These are phyloP conservation scores for Paramecium primaurelia DNA, from an alignment of 73 alveolate species.

Conservation along the genomic window DNA sequence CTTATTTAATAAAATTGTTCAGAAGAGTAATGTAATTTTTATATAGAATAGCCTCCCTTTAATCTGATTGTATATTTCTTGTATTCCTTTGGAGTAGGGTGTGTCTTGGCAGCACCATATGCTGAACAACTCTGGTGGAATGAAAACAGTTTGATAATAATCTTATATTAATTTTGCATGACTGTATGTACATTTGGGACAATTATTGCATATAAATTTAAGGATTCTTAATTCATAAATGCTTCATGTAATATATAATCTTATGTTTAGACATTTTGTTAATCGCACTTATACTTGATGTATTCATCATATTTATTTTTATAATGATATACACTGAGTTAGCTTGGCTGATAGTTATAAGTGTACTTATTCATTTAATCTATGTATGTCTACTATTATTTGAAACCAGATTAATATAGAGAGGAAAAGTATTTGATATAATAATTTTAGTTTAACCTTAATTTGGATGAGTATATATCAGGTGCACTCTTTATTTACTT, in stretches of 20 bases:
- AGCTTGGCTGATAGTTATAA: not conserved
- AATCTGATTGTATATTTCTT: not conserved
- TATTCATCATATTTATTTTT: not conserved
- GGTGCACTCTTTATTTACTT: not conserved
- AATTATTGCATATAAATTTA: not conserved
- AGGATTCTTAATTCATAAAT: not conserved
- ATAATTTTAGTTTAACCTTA: not conserved
- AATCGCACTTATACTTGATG: not conserved
- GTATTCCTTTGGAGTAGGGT: not conserved
- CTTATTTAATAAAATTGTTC: not conserved
- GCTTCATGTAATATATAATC: not conserved
- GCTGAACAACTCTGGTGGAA: not conserved
- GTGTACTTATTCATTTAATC: not conserved
- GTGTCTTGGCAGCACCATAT: not conserved
- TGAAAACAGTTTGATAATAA: not conserved
- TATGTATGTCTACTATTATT: not conserved
- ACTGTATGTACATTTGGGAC: not conserved
- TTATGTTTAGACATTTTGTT: not conserved
- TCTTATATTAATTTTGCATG: not conserved
- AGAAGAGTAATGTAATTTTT: not conserved
- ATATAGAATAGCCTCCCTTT: not conserved
- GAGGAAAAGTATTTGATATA: not conserved
- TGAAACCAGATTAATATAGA: not conserved
- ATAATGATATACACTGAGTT: not conserved
- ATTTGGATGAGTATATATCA: not conserved